Conservation (phyloP, 192 early-diverging fungal genomes). For the Coemansia sp. region DNA sequence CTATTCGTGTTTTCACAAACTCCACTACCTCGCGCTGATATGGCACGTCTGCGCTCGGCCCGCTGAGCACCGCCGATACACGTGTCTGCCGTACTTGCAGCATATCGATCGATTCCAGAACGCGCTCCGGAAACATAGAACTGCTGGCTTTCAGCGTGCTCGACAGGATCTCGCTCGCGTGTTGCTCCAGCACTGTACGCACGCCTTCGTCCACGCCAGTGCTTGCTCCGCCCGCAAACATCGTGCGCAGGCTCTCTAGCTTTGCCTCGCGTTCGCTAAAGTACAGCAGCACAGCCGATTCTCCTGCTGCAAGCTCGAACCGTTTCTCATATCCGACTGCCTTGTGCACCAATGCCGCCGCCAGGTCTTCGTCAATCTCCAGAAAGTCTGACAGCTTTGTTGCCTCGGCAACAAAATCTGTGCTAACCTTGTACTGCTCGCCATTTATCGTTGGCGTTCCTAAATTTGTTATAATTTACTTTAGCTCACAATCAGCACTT, state of each 20-base stretch:
- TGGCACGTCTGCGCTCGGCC: slow-evolving; percentile 54
- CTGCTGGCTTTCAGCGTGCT: slow-evolving; percentile 22
- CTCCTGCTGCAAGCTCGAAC: slow-evolving; percentile 61
- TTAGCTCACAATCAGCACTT: not conserved
- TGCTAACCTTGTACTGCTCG: slow-evolving; percentile 62
- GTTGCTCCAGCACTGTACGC: slow-evolving; percentile 47
- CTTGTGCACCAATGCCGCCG: slow-evolving; percentile 64
- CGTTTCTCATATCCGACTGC: slow-evolving; percentile 55
- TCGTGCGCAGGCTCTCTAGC: slow-evolving; percentile 56
- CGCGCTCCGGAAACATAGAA: slow-evolving; percentile 56
- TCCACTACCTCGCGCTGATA: slow-evolving; percentile 46
- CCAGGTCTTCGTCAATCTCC: slow-evolving; percentile 74
- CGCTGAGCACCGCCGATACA: slow-evolving; percentile 50
- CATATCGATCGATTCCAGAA: slow-evolving; percentile 54
- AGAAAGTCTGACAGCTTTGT: slow-evolving; percentile 78
- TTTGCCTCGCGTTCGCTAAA: slow-evolving; percentile 65
- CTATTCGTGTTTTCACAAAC: slow-evolving; percentile 39
- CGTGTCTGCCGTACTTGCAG: slow-evolving; percentile 54
- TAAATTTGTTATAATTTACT: not conserved
- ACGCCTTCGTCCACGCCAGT: slow-evolving; percentile 45
- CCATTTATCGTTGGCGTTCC: slow-evolving; percentile 59
- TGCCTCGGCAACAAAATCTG: slow-evolving; percentile 65
- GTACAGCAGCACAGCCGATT: slow-evolving; percentile 69
- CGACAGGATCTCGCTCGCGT: slow-evolving; percentile 33
- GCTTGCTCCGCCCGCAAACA: slow-evolving; percentile 59